Percentiles rank a stretch among this genome's conserved stretches.
Conservation (phyloP, 768 basidiomycete genomes). For the Pholiota microspora region DNA sequence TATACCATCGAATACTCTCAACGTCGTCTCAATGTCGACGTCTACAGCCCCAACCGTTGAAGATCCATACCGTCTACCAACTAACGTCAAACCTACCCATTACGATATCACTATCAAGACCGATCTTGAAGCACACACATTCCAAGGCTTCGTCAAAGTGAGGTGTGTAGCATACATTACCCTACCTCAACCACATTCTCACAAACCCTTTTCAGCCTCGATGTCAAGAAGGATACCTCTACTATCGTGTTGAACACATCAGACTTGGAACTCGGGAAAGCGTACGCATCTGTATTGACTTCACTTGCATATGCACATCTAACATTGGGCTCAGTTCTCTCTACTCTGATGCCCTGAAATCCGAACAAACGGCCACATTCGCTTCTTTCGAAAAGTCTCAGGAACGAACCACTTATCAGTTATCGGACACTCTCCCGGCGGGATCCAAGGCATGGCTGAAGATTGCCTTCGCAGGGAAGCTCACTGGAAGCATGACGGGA, state of each 20-base stretch:
- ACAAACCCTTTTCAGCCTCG: constrained; percentile 42
- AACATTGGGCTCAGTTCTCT: constrained; percentile 33
- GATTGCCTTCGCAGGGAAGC: constrained; percentile 64
- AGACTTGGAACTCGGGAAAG: constrained; percentile 55
- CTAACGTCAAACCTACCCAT: constrained; percentile 65
- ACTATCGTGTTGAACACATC: constrained; percentile 65
- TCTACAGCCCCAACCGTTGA: constrained; percentile 19
- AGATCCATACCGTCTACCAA: constrained; percentile 61
- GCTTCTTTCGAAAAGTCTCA: constrained; percentile 54
- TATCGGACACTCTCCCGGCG: constrained; percentile 58
- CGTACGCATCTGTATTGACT: constrained; percentile 27
- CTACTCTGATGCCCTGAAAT: constrained; percentile 51
- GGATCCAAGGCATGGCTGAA: constrained; percentile 70
- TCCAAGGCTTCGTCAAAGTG: constrained; percentile 75
- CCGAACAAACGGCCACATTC: constrained; percentile 42
- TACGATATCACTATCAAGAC: constrained; percentile 81
- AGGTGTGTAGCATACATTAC: constrained; percentile 40
- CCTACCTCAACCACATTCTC: neutral
- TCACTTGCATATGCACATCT: neutral
- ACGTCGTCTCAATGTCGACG: constrained; percentile 25
- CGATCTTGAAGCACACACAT: constrained; percentile 74
- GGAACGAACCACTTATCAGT: constrained; percentile 64
- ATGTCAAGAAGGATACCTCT: constrained; percentile 60
- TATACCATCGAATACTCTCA: constrained; percentile 3
- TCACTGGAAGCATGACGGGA: constrained; percentile 76